Base-by-base conservation (phyloP, 2,329 filamentous ascomycete species). In the Scytalidium lignicola region DNA sequence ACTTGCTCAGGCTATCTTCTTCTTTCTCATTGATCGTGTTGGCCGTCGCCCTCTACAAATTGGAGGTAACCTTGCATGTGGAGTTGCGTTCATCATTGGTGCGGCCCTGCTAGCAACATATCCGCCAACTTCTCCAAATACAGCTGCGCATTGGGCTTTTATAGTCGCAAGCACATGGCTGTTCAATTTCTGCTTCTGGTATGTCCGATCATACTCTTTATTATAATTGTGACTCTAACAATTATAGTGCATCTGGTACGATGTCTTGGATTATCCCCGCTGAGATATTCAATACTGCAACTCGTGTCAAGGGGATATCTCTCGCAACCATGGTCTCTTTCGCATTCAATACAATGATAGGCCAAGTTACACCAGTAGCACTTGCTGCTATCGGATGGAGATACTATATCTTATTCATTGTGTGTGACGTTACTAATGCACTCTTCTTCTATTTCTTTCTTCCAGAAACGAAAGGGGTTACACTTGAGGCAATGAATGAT, bases 41-140 rank as follows among this genome's bases (percentile, higher is more conserved):
- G 87, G 87, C 40, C 82, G 86, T 29, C 78, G 86, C 45, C 83
- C 81, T 78, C 79, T 83, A 0, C 68, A 90, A 43, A 90, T 90
- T 53, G 59, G 72, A 12, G 86, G 86, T 15, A 90, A 89, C 58
- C 62, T 88, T 12, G 76, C 76, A 46, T 90, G 89, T 68, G 79
- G 76, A 60, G 58, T 87, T 12, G 85, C 80, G 22, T 90, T 90
- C 64, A 81, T 82, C 61, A 70, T 82, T 41, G 74, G 77, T 2
- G 58, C 57, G 37, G 52, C 56, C 8, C 47, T 61, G 3, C 55
- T 62, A 66, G 40, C 54, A 10, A 45, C 49, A 17, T 83, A 77
- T 61, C 79, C 79, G 2, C 78, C 78, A 0, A 69, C 72, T 0
- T 61, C 47, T 26, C 13, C 59, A 45, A 70, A 67, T 51, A 62